phyloP scores from a whole-genome alignment of 768 basidiomycete genomes.

The Agrocybe praecox region DNA sequence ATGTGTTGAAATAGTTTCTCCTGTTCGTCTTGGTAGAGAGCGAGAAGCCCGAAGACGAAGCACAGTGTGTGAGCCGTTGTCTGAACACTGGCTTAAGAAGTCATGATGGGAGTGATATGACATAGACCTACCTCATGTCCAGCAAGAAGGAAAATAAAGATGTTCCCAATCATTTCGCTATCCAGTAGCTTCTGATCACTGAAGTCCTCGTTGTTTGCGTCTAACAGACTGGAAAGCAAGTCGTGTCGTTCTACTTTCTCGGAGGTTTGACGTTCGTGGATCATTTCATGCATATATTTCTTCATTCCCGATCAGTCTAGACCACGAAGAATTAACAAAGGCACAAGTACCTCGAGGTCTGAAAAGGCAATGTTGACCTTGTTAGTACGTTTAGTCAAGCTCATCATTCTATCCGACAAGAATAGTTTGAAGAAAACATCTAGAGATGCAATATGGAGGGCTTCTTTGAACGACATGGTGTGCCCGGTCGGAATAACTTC shows the following conservation, averaged over 20 bases:
- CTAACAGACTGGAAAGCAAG: conserved; percentile 51
- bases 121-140: conserved; percentile 49
- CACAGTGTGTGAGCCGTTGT: conserved; percentile 39
- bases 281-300: conserved; percentile 54
- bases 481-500: conserved; percentile 37
- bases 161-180: conserved; percentile 42
- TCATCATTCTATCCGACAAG: conserved; percentile 34
- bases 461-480: conserved; percentile 43
- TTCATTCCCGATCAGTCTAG: conserved; percentile 1
- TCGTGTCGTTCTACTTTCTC: conserved; percentile 45
- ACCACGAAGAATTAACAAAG: not conserved
- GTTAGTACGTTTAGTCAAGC: conserved; percentile 27
- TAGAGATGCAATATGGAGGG: conserved; percentile 39
- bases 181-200: conserved; percentile 33
- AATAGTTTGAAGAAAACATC: conserved; percentile 33
- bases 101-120: not conserved
- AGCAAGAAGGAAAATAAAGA: conserved; percentile 52
- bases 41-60: conserved; percentile 41
- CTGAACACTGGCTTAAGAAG: not conserved
- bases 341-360: conserved; percentile 30
- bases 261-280: conserved; percentile 36
- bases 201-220: conserved; percentile 41
- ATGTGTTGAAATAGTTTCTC: conserved; percentile 43
- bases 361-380: conserved; percentile 35
- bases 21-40: conserved; percentile 45